A percentile compares a stretch with the other conserved stretches of the same genome.
Conservation (phyloP, 2,329 filamentous ascomycete genomes). For the Cytospora leucostoma region DNA sequence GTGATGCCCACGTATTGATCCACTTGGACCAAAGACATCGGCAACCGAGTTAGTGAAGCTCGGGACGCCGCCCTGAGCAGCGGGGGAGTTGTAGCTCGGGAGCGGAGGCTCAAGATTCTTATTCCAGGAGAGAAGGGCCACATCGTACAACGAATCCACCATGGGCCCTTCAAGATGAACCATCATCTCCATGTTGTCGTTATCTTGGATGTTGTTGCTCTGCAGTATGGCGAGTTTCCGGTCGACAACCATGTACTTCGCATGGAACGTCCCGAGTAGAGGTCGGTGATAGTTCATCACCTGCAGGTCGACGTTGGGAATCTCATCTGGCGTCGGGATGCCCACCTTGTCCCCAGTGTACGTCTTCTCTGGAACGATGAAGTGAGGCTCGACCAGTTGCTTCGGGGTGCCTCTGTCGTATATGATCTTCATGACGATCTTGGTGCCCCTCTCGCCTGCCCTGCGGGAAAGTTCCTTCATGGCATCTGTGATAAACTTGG, state of each 20-base stretch:
- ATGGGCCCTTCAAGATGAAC: constrained; percentile 73
- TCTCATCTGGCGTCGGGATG: constrained; percentile 63
- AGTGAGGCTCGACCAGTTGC: constrained; percentile 67
- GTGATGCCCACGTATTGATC: constrained; percentile 36
- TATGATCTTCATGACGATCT: constrained; percentile 70
- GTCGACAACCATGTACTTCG: constrained; percentile 78
- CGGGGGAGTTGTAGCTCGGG: constrained; percentile 55
- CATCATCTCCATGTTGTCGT: constrained; percentile 83
- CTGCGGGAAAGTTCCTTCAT: constrained; percentile 68
- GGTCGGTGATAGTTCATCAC: constrained; percentile 73
- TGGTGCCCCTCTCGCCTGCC: constrained; percentile 57
- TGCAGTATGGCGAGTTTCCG: constrained; percentile 69
- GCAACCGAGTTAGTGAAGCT: constrained; percentile 33
- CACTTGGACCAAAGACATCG: constrained; percentile 35
- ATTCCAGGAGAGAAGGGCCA: constrained; percentile 72
- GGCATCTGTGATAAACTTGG: constrained; percentile 66
- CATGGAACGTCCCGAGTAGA: constrained; percentile 72
- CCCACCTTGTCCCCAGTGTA: constrained; percentile 60
- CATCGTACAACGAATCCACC: constrained; percentile 75
- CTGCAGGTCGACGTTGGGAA: constrained; percentile 71
- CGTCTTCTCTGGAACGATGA: constrained; percentile 57
- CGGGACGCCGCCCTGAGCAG: constrained; percentile 38
- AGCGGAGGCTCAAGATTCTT: constrained; percentile 61
- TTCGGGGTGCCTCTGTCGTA: constrained; percentile 70
- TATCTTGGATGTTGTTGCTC: constrained; percentile 79